Evolutionary conservation across 371 early-diverging fungal species (phyloP).

Genomic region (Mucor plumbeus): DNA sequence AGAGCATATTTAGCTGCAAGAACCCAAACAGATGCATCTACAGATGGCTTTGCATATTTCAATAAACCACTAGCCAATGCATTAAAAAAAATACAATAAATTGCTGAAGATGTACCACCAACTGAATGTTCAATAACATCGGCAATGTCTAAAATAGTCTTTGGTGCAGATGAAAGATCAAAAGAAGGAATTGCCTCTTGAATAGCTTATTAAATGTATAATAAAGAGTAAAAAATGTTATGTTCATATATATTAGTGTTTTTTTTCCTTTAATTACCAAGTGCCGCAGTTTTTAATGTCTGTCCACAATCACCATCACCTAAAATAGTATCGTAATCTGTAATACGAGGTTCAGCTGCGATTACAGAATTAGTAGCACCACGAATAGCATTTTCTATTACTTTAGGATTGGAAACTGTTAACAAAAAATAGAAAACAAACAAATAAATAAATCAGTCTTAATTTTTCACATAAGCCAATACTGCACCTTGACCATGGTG

Average conservation of each 20-base stretch:
- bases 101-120: conserved; percentile 81
- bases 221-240: not conserved
- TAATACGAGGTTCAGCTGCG: conserved; percentile 72
- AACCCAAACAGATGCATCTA: conserved; percentile 17
- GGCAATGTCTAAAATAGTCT: conserved; percentile 52
- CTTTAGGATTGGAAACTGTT: conserved; percentile 16
- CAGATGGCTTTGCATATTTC: conserved; percentile 15
- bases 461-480: not conserved
- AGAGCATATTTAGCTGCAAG: conserved; percentile 57
- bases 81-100: conserved; percentile 80
- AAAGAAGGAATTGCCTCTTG: conserved; percentile 26
- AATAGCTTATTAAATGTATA: conserved; percentile 32
- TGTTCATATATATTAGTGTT: not conserved
- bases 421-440: not conserved
- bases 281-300: conserved; percentile 71
- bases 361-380: conserved; percentile 61
- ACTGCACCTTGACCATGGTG: conserved; percentile 2
- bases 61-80: conserved; percentile 66
- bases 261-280: conserved; percentile 29
- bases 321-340: conserved; percentile 69
- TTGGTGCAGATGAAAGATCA: conserved; percentile 29
- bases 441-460: not conserved
- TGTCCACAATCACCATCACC: conserved; percentile 90
- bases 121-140: conserved; percentile 71
- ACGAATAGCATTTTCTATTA: conserved; percentile 44